Conservation (phyloP, 2,329 filamentous ascomycete genomes). For the Torrubiella hemipterigena region DNA sequence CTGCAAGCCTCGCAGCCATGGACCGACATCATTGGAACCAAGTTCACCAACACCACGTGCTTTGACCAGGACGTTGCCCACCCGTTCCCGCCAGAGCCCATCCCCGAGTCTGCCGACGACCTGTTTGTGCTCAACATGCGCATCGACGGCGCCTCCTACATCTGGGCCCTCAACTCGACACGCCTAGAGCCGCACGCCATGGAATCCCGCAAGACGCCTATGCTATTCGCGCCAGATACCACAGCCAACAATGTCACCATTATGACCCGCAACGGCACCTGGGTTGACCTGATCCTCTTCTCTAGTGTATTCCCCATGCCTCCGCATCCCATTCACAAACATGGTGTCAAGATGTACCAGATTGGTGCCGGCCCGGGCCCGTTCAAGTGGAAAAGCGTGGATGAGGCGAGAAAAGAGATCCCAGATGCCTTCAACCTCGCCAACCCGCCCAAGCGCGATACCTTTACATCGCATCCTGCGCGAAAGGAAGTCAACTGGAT, state of each 20-base stretch:
- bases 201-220: conserved; percentile 20
- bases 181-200: conserved; percentile 25
- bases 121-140: conserved; percentile 31
- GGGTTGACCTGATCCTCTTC: conserved; percentile 44
- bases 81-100: conserved; percentile 33
- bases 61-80: conserved; percentile 29
- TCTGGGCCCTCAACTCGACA: conserved; percentile 40
- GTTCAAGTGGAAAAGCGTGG: conserved; percentile 41
- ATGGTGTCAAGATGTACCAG: conserved; percentile 46
- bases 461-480: conserved; percentile 13
- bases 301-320: conserved; percentile 31
- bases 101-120: conserved; percentile 28
- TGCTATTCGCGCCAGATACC: conserved; percentile 31
- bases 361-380: conserved; percentile 37
- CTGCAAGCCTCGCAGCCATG: conserved; percentile 22
- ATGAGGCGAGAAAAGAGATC: conserved; percentile 32
- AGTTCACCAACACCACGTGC: conserved; percentile 27
- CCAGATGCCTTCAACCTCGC: conserved; percentile 44
- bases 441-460: conserved; percentile 41
- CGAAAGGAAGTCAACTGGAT: conserved; percentile 23
- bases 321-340: conserved; percentile 51
- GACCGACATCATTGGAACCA: conserved; percentile 36
- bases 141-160: conserved; percentile 30
- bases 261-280: conserved; percentile 33
- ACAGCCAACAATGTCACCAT: conserved; percentile 25